Base-by-base conservation (phyloP, 2,329 filamentous ascomycete genomes). In the Fusarium concolor region DNA sequence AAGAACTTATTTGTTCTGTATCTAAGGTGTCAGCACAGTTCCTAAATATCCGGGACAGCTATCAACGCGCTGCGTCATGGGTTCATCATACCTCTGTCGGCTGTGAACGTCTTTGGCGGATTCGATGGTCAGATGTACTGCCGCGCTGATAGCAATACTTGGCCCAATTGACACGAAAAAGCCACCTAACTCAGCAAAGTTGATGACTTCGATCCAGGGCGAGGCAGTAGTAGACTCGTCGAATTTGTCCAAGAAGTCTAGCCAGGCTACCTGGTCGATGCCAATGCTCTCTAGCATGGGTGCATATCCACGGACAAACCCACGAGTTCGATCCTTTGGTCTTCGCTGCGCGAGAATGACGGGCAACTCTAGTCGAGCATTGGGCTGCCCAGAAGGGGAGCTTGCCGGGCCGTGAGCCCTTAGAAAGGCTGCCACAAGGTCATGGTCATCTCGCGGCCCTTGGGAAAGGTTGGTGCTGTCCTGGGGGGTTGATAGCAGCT, bases 321-420 rank as follows among this genome's bases (percentile, higher is more conserved):
- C 58, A 17, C 58, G 58, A 17, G 58, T 54, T 22, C 58, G 39
- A 12, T 62, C 58, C 10, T 62, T 62, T 20, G 58, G 58, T n/a
- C 58, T 46, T 15, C 56, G 28, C 9, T 62, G 58, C 5, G 58
- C 58, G 5, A 62, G 46, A 24, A 62, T 46, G 7, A 62, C 41
- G 1, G 56, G 58, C 12, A 62, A 15, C 4, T 62, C 56, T 12
- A 62, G 5, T 10, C 22, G 45, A 26, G 26, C 26, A 26, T 26
- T 26, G 26, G 26, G 26, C 9, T 11, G 28, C 3, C 28, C 20
- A 0, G 15, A 10, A 6, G 20, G 6, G 29, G 28, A 22, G 14
- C 6, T 17, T 15, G 14, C 31, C 14, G 31, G 6, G 6, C 46
- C 46, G 17, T 62, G 58, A 15, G 44, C 39, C 14, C 35, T 26